phyloP scores from a whole-genome alignment of 2,329 filamentous ascomycete species.

The Sphaerulina musiva region DNA sequence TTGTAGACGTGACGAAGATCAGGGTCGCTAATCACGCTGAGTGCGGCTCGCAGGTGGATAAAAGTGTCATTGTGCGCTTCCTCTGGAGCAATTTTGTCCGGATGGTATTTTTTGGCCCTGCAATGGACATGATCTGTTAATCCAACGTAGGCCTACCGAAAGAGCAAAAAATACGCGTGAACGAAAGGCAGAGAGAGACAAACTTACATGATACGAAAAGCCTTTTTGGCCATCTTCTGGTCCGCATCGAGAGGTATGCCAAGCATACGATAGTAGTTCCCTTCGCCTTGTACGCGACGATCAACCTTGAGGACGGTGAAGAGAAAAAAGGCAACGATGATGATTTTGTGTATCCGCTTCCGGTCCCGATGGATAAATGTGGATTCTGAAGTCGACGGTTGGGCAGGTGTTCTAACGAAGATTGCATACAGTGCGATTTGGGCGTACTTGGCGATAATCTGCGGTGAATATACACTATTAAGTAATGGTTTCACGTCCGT shows the following conservation, averaged over 20 bases:
- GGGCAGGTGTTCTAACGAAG: neutral
- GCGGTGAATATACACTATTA: neutral
- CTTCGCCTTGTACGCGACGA: neutral
- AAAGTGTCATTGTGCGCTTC: neutral
- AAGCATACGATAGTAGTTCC: neutral
- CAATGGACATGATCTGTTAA: neutral
- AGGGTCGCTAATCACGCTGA: neutral
- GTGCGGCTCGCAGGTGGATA: neutral
- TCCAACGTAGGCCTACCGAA: neutral
- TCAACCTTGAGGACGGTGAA: neutral
- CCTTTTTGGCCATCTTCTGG: neutral
- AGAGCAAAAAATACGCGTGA: neutral
- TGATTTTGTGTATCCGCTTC: neutral
- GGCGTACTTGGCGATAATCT: neutral
- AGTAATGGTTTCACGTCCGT: neutral
- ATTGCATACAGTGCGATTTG: neutral
- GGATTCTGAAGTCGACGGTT: neutral
- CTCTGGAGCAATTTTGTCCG: neutral
- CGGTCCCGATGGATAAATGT: neutral
- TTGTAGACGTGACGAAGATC: neutral
- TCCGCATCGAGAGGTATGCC: neutral
- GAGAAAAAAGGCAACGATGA: neutral
- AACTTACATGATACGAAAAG: neutral
- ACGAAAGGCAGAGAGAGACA: neutral
- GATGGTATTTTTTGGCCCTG: constrained; percentile 1